Conservation (phyloP, 352 stramenopile species). For the Globisporangium polare region DNA sequence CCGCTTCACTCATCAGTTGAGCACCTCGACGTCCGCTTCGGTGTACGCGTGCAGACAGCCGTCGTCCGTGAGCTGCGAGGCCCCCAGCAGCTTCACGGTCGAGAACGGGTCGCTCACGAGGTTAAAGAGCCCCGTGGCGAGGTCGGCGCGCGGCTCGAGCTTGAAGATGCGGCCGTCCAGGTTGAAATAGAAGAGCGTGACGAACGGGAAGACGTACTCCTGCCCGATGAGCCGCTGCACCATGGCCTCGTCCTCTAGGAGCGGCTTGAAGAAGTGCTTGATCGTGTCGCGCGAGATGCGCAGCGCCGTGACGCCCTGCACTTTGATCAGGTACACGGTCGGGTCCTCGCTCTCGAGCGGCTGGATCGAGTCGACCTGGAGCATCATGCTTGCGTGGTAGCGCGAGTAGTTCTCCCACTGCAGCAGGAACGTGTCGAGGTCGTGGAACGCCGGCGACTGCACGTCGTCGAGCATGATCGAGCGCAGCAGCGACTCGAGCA, state of each 20-base stretch:
- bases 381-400: conserved; percentile 43
- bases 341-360: conserved; percentile 31
- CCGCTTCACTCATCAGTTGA: too few relatives aligned
- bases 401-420: conserved; percentile 64
- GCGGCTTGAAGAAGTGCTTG: conserved; percentile 54
- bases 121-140: conserved; percentile 45
- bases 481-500: conserved; percentile 36
- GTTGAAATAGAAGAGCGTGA: conserved; percentile 54
- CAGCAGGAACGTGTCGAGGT: conserved; percentile 46
- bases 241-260: conserved; percentile 50
- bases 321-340: conserved; percentile 35
- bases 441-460: conserved; percentile 41
- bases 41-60: conserved; percentile 52
- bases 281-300: conserved; percentile 63
- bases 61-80: conserved; percentile 47
- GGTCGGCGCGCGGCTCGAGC: conserved; percentile 46
- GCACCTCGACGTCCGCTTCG: conserved; percentile 10
- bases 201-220: conserved; percentile 52
- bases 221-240: conserved; percentile 62
- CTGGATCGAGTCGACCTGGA: conserved; percentile 32
- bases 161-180: conserved; percentile 41
- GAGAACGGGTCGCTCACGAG: conserved; percentile 50
- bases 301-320: conserved; percentile 35
- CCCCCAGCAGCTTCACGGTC: conserved; percentile 48
- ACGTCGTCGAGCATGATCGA: conserved; percentile 48